Evolutionary conservation across 2,329 filamentous ascomycete genomes (phyloP), one percentile per base, ranked within the genome.

Genomic region (Cordyceps militaris): DNA sequence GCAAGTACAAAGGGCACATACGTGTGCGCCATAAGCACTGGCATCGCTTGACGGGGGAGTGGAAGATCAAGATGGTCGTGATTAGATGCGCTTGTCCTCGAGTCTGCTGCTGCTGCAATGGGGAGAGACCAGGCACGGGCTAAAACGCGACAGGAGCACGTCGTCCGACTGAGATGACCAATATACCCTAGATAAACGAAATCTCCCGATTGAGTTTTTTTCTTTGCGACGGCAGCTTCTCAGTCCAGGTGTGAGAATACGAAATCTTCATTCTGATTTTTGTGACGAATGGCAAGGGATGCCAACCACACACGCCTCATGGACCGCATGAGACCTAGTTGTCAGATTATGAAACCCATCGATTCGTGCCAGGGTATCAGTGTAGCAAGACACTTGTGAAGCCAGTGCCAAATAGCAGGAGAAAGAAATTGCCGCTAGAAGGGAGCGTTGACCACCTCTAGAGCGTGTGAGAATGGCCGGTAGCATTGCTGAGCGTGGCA

Each of bases 391-490:
- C 34, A 51, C 21, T 19, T 21, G 14, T 36, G 40, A 24, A 24
- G 19, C 23, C 24, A 19, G 16, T 3, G 3, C 16, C 8, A 28
- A 21, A 28, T 19, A 19, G 14, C 36, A 38, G 34, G 32, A 16
- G n/a, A 51, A 7, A 51, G 38, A 34, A 26, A 28, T 24, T 19
- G 21, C 52, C 14, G 24, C 30, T 40, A 47, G 23, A 40, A 9
- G n/a, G 23, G 36, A 56, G 34, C 53, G 34, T 56, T 28, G 34
- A 48, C 53, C 43, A 56, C n/a, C 53, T n/a, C 7, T 42, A 56
- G 32, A 40, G 28, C 23, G 16, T 28, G 43, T 46, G 38, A n/a
- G 8, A 23, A 24, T 54, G 26, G 51, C 38, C 43, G 43, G 42
- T 47, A 42, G 32, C 30, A 38, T 55, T 10, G 42, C 43, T 14